Conservation (phyloP, 164 flowering plant species). For the Dillenia turbinata region DNA sequence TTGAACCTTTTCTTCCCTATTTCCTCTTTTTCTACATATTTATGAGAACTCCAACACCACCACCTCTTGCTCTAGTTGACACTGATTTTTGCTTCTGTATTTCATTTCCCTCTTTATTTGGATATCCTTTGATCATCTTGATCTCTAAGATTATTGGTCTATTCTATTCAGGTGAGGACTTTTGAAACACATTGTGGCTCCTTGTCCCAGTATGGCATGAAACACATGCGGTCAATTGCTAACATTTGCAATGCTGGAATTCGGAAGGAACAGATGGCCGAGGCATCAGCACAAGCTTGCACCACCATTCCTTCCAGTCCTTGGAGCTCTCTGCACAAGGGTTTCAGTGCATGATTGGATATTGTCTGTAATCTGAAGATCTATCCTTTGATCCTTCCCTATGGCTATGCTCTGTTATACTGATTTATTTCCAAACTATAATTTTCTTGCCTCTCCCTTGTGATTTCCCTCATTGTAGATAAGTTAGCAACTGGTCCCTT, state of each 20-base stretch:
- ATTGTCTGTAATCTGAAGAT: neutral
- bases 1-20: neutral
- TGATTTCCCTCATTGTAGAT: conserved; percentile 1
- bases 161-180: conserved; percentile 64
- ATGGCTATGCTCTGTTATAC: too few species aligned
- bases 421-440: too few species aligned
- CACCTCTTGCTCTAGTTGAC: neutral
- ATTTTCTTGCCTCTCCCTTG: too few species aligned
- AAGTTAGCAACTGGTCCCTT: conserved; percentile 5
- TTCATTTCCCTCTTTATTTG: neutral
- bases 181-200: conserved; percentile 85
- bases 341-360: conserved; percentile 66
- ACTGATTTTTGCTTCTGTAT: neutral
- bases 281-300: conserved; percentile 79
- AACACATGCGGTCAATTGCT: conserved; percentile 80
- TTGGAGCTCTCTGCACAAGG: conserved; percentile 68
- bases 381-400: neutral
- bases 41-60: too few species aligned
- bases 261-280: conserved; percentile 49
- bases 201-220: conserved; percentile 85
- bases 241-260: conserved; percentile 90
- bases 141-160: neutral
- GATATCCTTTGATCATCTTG: neutral
- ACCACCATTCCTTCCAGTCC: conserved; percentile 39
- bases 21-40: too few species aligned